Evolutionary conservation across 179 eudicot species (phyloP).

Genomic region (Spergularia azorica): DNA sequence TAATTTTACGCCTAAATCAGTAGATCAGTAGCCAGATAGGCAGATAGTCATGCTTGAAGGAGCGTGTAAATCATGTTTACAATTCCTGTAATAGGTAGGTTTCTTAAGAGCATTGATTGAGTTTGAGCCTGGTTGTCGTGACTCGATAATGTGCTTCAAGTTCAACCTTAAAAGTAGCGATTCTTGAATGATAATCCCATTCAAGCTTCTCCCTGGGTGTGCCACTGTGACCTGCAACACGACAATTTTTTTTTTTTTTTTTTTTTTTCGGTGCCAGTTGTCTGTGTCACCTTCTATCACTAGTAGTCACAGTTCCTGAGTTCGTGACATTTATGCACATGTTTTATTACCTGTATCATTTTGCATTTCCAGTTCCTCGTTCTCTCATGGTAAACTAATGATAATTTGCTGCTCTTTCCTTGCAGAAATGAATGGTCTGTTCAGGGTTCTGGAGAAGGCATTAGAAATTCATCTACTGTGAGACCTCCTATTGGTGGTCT

Average conservation of each 20-base stretch:
- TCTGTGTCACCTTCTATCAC: background rate
- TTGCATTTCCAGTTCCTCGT: background rate
- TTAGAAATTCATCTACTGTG: slow-evolving; percentile 47
- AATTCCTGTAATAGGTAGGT: background rate
- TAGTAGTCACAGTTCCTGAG: too few species aligned
- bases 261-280: background rate
- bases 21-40: background rate
- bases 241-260: too few species aligned
- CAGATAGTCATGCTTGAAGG: background rate
- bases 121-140: background rate
- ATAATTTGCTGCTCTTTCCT: slow-evolving; percentile 7
- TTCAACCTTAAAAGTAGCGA: background rate
- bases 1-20: background rate
- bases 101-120: background rate
- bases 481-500: slow-evolving; percentile 74
- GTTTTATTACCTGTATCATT: background rate
- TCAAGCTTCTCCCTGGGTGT: too few species aligned
- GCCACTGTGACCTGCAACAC: too few species aligned
- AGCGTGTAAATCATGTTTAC: background rate
- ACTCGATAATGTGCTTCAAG: background rate
- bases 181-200: too few species aligned
- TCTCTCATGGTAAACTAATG: slow-evolving; percentile 1
- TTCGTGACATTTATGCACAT: too few species aligned
- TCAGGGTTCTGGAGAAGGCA: slow-evolving; percentile 50
- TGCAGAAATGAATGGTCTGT: slow-evolving; percentile 70